These are phyloP conservation scores for Globisporangium okanoganense DNA, from an alignment of 352 stramenopile species.

Conservation along the genomic window DNA sequence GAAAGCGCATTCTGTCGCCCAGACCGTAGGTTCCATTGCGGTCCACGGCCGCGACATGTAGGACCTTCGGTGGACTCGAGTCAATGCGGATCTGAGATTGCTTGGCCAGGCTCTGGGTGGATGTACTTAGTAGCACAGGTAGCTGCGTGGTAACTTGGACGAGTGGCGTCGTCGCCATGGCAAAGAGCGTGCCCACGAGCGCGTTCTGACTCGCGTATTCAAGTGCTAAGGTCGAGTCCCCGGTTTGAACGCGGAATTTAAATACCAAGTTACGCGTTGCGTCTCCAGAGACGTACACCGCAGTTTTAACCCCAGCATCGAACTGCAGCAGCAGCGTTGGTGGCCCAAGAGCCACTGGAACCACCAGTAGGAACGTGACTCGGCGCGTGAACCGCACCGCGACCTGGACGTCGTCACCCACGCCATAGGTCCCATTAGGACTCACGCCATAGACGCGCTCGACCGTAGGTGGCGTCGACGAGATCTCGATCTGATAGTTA, in stretches of 20 bases:
- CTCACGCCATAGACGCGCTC: slow-evolving; percentile 35
- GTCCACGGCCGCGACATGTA: slow-evolving; percentile 21
- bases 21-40: slow-evolving; percentile 49
- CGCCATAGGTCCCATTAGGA: slow-evolving; percentile 29
- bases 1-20: slow-evolving; percentile 31
- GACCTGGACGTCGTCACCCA: slow-evolving; percentile 46
- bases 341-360: not conserved
- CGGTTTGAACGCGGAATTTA: slow-evolving; percentile 36
- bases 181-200: slow-evolving; percentile 37
- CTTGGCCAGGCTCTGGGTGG: slow-evolving; percentile 32
- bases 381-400: slow-evolving; percentile 42
- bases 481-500: slow-evolving; percentile 38
- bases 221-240: slow-evolving; percentile 26
- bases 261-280: slow-evolving; percentile 37
- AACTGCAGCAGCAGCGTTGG: slow-evolving; percentile 41
- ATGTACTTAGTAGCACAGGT: slow-evolving; percentile 20
- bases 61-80: slow-evolving; percentile 35
- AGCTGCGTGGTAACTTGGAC: slow-evolving; percentile 27
- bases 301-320: slow-evolving; percentile 16
- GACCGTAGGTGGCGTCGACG: slow-evolving; percentile 33
- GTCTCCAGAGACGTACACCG: slow-evolving; percentile 42
- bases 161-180: slow-evolving; percentile 38
- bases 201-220: slow-evolving; percentile 37
- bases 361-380: slow-evolving; percentile 16
- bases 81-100: slow-evolving; percentile 32